Evolutionary conservation across 1,284 basidiomycete genomes (phyloP).

Genomic region (Trichosporon sp.): DNA sequence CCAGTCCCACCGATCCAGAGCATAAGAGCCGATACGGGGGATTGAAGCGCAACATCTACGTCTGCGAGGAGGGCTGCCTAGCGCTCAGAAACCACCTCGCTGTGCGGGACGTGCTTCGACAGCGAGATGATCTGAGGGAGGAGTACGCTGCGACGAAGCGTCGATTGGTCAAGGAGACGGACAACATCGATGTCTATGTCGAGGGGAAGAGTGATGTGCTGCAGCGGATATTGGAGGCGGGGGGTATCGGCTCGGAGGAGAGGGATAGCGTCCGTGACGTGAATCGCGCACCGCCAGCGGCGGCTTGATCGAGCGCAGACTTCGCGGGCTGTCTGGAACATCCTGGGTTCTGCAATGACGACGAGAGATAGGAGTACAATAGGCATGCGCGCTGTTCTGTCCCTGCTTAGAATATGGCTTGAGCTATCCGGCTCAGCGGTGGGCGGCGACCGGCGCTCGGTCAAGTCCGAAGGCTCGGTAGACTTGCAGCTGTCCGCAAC

Average conservation of each 20-base stretch:
- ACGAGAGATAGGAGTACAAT: neutral
- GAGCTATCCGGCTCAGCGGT: neutral
- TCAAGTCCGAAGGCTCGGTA: neutral
- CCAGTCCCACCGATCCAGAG: neutral
- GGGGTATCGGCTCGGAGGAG: neutral
- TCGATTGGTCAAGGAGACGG: neutral
- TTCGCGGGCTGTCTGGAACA: neutral
- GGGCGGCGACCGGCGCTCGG: neutral
- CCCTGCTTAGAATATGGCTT: too few relatives aligned
- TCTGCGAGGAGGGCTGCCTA: neutral
- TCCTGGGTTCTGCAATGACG: neutral
- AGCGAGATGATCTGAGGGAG: conserved; percentile 10
- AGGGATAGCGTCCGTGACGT: neutral
- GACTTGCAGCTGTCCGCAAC: too few relatives aligned
- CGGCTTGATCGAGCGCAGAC: neutral
- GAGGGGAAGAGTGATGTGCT: conserved; percentile 5
- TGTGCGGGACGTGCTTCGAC: conserved; percentile 15
- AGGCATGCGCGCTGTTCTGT: too few relatives aligned
- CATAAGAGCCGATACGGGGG: neutral
- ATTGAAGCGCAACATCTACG: conserved; percentile 8
- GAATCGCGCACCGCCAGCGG: neutral
- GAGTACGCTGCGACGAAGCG: conserved; percentile 10
- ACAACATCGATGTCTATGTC: conserved; percentile 1
- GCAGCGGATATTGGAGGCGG: neutral
- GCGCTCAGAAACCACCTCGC: conserved; percentile 19